Percentiles rank a stretch among this genome's conserved stretches.
These are phyloP conservation scores for Aspergillus mulundensis DNA, from an alignment of 495 filamentous ascomycete genomes.

Conservation along the genomic window DNA sequence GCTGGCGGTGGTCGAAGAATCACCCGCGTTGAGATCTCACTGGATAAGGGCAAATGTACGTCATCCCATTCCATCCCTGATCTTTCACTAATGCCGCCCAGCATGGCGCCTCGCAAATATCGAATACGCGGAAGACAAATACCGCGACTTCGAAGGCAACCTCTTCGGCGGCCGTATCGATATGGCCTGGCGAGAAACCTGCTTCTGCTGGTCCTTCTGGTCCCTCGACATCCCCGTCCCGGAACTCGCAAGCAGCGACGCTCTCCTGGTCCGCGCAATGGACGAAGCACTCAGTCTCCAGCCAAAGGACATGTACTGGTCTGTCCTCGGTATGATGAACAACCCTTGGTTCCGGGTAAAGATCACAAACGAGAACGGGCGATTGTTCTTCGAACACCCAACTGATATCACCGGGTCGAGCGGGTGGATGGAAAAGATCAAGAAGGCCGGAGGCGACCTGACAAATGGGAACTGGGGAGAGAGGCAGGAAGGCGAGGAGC, in stretches of 20 bases:
- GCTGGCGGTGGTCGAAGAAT: constrained; percentile 83
- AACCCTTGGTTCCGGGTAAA: constrained; percentile 90
- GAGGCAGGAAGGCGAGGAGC: constrained; percentile 55
- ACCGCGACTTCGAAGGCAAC: constrained; percentile 62
- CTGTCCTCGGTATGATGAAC: constrained; percentile 97
- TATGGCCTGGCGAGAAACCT: constrained; percentile 75
- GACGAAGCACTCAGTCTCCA: constrained; percentile 87
- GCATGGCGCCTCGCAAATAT: constrained; percentile 80
- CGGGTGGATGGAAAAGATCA: constrained; percentile 97
- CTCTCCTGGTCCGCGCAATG: constrained; percentile 84
- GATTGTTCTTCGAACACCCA: constrained; percentile 82
- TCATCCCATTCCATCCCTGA: no score
- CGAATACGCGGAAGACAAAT: constrained; percentile 82
- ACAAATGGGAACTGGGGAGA: constrained; percentile 88
- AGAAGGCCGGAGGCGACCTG: constrained; percentile 78
- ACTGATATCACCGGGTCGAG: constrained; percentile 78
- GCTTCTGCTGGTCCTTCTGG: constrained; percentile 97
- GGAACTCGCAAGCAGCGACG: constrained; percentile 59
- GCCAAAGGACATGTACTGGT: constrained; percentile 96
- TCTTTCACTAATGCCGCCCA: constrained; percentile 28
- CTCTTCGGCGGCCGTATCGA: constrained; percentile 78
- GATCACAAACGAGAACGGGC: constrained; percentile 65
- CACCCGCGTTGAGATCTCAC: constrained; percentile 76
- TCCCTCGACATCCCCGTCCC: constrained; percentile 62
- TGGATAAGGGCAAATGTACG: constrained; percentile 71